Conservation (phyloP, 2,329 filamentous ascomycete species). For the Colletotrichum lupini region DNA sequence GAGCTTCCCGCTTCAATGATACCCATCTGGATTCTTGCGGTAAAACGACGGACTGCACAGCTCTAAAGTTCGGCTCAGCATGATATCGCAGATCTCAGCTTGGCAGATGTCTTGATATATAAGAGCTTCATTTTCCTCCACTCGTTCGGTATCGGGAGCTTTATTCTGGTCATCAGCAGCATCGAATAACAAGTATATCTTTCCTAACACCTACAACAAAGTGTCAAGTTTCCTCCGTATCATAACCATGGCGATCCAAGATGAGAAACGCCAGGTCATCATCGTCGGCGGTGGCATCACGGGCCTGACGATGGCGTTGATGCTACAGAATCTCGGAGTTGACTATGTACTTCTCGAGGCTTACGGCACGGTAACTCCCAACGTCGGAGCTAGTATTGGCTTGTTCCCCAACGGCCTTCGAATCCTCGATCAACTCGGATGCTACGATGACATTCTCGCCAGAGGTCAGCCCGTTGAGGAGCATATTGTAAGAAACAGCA, state of each 20-base stretch:
- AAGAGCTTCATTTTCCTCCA: neutral
- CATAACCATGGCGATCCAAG: neutral
- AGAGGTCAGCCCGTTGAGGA: constrained; percentile 4
- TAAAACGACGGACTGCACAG: neutral
- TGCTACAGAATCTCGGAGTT: constrained; percentile 56
- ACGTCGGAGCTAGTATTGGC: constrained; percentile 60
- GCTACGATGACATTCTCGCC: constrained; percentile 38
- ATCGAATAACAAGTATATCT: neutral
- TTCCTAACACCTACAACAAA: neutral
- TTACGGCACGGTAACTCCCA: constrained; percentile 52
- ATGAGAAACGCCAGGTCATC: constrained; percentile 32
- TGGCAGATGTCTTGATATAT: neutral
- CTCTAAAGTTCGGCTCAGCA: neutral
- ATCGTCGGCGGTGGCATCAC: constrained; percentile 41
- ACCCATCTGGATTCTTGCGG: neutral
- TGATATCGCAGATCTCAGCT: too few relatives aligned
- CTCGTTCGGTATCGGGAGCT: neutral
- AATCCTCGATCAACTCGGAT: constrained; percentile 63
- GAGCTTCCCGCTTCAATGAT: neutral
- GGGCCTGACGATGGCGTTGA: constrained; percentile 41
- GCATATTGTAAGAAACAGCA: constrained; percentile 6
- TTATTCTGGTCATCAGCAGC: too few relatives aligned
- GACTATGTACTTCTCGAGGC: constrained; percentile 62
- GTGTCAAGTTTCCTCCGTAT: neutral
- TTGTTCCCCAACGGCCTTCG: constrained; percentile 53